phyloP scores from a whole-genome alignment of 257 asterid genomes.

The Solanum clarkiae region DNA sequence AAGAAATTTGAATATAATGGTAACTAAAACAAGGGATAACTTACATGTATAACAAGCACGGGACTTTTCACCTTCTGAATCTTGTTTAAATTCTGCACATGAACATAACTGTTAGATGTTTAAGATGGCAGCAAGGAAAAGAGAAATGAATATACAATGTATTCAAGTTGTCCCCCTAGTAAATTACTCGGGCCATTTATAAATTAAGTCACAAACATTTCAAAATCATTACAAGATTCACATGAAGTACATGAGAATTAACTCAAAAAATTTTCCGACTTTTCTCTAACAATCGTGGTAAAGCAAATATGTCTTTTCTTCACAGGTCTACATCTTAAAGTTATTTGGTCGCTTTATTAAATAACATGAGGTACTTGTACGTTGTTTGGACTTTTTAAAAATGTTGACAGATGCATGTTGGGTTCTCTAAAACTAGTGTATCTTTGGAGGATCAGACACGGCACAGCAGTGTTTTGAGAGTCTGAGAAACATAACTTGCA shows the following conservation, averaged over 20 bases:
- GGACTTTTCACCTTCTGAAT: constrained; percentile 91
- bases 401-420: not conserved
- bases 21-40: constrained; percentile 10
- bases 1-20: not conserved
- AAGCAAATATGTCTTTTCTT: not conserved
- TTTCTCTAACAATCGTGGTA: not conserved
- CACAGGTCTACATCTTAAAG: not conserved
- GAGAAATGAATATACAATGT: not conserved
- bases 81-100: constrained; percentile 85
- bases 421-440: not conserved
- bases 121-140: not conserved
- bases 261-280: not conserved
- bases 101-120: constrained; percentile 1
- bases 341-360: not conserved
- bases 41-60: constrained; percentile 94
- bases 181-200: not conserved
- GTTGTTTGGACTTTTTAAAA: not conserved
- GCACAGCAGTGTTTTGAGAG: not conserved
- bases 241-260: not conserved
- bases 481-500: not conserved
- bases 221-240: not conserved
- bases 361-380: not conserved
- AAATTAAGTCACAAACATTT: not conserved
- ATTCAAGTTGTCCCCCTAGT: not conserved
- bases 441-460: not conserved